Percentiles rank a stretch among this genome's conserved stretches.
Evolutionary conservation across 305 asterid genomes (phyloP).

Genomic region (Solanum hybrid): DNA sequence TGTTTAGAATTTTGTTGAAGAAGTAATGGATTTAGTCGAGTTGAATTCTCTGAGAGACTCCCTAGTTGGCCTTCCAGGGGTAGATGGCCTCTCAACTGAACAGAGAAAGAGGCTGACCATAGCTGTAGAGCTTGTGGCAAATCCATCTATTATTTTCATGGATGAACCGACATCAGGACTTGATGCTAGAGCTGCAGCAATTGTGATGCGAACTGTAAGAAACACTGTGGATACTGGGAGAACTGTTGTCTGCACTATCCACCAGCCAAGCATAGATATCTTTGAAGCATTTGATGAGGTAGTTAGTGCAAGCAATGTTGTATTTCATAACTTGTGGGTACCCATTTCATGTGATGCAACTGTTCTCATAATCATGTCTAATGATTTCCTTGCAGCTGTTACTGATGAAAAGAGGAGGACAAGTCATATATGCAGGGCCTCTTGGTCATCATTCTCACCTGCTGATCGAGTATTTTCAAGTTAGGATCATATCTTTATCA

Average conservation of each 20-base stretch:
- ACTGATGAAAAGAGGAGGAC: constrained; percentile 95
- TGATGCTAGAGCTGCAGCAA: constrained; percentile 99
- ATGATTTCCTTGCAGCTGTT: constrained; percentile 32
- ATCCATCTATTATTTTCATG: constrained; percentile 95
- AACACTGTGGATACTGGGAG: constrained; percentile 90
- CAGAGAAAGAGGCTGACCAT: constrained; percentile 94
- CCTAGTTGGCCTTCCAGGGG: constrained; percentile 93
- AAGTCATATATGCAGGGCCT: constrained; percentile 63
- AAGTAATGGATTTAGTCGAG: constrained; percentile 92
- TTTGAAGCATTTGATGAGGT: constrained; percentile 98
- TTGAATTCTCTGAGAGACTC: constrained; percentile 55
- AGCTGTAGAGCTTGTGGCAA: constrained; percentile 91
- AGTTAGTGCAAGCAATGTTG: neutral
- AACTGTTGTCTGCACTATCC: constrained; percentile 91
- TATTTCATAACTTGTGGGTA: neutral
- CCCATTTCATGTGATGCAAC: neutral
- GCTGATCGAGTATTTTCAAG: constrained; percentile 65
- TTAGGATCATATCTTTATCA: constrained; percentile 18
- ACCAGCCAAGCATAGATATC: constrained; percentile 89
- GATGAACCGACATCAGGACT: constrained; percentile 97
- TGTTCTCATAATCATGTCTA: neutral
- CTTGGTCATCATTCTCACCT: constrained; percentile 65
- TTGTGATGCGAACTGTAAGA: constrained; percentile 90
- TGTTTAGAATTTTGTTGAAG: constrained; percentile 76
- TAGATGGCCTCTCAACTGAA: constrained; percentile 89